Evolutionary conservation across 225 moss, liverwort and hornwort genomes (phyloP).

Genomic region (Climacium dendroides): DNA sequence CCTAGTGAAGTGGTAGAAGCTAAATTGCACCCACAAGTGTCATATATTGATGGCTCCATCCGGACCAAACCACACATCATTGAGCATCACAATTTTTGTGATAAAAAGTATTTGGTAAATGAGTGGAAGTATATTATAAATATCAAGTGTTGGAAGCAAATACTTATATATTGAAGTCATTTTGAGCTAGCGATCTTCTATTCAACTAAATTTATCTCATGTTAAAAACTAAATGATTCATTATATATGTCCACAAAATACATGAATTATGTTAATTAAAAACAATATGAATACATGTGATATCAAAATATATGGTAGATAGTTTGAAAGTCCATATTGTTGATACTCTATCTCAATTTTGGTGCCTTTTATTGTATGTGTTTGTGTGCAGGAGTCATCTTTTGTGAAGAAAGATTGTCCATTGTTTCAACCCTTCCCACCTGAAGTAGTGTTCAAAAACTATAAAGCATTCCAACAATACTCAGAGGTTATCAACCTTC

Average conservation of each 20-base stretch:
- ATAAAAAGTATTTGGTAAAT: constrained; percentile 19
- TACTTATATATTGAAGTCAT: not conserved
- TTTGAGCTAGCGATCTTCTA: not conserved
- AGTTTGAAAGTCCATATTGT: not conserved
- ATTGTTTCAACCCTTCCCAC: constrained; percentile 87
- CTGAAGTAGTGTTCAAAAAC: constrained; percentile 55
- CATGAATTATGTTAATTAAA: not conserved
- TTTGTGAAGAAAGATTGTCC: constrained; percentile 53
- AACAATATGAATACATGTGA: not conserved
- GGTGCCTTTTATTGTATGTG: not conserved
- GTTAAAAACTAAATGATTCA: not conserved
- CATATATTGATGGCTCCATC: constrained; percentile 62
- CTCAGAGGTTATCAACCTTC: constrained; percentile 52
- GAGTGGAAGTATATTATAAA: not conserved
- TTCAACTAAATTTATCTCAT: not conserved
- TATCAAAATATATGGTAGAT: not conserved
- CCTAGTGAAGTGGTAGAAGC: constrained; percentile 78
- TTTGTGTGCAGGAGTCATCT: constrained; percentile 27
- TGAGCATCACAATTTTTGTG: constrained; percentile 61
- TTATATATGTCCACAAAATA: no score
- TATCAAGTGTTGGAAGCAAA: not conserved
- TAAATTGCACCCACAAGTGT: constrained; percentile 51
- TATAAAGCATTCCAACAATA: constrained; percentile 77
- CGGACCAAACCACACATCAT: constrained; percentile 56
- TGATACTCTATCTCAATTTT: not conserved